phyloP scores from a whole-genome alignment of 2,329 filamentous ascomycete genomes.

The Trichoderma atroviride region DNA sequence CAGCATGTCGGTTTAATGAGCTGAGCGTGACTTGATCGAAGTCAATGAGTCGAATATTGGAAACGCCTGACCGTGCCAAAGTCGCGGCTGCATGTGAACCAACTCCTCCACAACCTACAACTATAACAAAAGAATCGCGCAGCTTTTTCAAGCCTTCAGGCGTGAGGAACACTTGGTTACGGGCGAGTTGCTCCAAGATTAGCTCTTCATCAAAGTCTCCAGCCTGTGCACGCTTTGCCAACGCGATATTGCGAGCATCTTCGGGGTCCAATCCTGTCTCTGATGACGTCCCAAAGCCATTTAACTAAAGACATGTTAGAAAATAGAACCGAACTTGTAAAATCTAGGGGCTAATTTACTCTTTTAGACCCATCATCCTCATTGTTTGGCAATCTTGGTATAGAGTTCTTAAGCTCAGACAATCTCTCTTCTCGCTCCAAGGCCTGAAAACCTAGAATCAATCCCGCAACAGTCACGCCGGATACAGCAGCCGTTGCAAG shows the following conservation, averaged over 20 bases:
- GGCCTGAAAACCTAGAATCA: conserved; percentile 64
- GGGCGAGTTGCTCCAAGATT: conserved; percentile 89
- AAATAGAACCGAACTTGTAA: not conserved
- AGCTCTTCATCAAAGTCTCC: conserved; percentile 75
- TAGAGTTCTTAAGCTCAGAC: conserved; percentile 61
- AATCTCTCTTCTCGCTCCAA: conserved; percentile 59
- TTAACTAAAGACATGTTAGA: conserved; percentile 51
- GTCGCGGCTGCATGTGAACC: conserved; percentile 89
- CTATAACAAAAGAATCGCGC: conserved; percentile 78
- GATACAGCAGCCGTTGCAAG: conserved; percentile 70
- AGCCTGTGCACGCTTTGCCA: conserved; percentile 62
- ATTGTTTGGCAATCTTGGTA: conserved; percentile 44
- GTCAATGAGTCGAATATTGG: conserved; percentile 85
- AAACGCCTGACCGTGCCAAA: conserved; percentile 84
- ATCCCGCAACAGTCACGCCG: conserved; percentile 61
- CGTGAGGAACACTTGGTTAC: conserved; percentile 88
- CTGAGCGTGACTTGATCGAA: conserved; percentile 97
- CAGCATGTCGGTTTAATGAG: conserved; percentile 91
- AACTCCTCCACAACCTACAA: conserved; percentile 93
- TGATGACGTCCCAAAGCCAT: conserved; percentile 60
- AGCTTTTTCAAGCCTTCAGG: conserved; percentile 79
- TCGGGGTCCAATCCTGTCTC: conserved; percentile 56
- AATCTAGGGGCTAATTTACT: conserved; percentile 29
- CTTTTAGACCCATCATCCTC: conserved; percentile 30
- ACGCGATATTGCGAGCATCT: conserved; percentile 60